A percentile compares a stretch with the other conserved stretches of the same genome.
These are phyloP conservation scores for Tranzscheliella williamsii DNA, from an alignment of 1,284 basidiomycete genomes.

Conservation along the genomic window DNA sequence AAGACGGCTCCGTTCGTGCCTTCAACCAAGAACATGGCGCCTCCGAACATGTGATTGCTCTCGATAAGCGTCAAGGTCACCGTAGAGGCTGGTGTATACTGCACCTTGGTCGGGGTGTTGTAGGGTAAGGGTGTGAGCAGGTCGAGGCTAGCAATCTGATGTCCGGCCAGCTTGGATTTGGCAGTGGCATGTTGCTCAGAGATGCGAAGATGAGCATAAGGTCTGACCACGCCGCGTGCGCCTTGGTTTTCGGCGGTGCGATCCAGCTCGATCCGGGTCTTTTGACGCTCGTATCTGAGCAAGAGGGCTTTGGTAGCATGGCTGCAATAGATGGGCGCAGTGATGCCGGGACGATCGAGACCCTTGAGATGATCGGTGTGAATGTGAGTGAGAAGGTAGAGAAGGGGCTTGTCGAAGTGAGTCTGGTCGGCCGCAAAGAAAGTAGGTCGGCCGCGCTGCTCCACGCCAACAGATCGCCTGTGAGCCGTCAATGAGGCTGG, in stretches of 20 bases:
- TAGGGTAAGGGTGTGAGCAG: slow-evolving; percentile 40
- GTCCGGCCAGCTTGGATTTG: slow-evolving; percentile 15
- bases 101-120: slow-evolving; percentile 69
- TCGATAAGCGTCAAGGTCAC: slow-evolving; percentile 80
- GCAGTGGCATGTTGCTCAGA: slow-evolving; percentile 27
- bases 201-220: slow-evolving; percentile 35
- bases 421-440: slow-evolving; percentile 17
- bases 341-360: slow-evolving; percentile 34
- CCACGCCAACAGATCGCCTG: not conserved
- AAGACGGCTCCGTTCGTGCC: slow-evolving; percentile 73
- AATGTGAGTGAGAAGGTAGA: slow-evolving; percentile 54
- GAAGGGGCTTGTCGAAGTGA: slow-evolving; percentile 33
- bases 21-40: slow-evolving; percentile 88
- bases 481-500: slow-evolving; percentile 31
- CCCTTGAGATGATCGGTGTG: slow-evolving; percentile 57
- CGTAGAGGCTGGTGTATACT: slow-evolving; percentile 66
- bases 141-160: slow-evolving; percentile 12
- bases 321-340: slow-evolving; percentile 49
- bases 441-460: not conserved
- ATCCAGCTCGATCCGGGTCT: slow-evolving; percentile 30
- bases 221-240: slow-evolving; percentile 17
- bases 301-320: slow-evolving; percentile 43
- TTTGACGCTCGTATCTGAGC: slow-evolving; percentile 43
- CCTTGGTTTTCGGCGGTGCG: slow-evolving; percentile 2
- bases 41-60: slow-evolving; percentile 92